These are phyloP conservation scores for Colletotrichum truncatum DNA, from an alignment of 2,329 filamentous ascomycete genomes.

Conservation along the genomic window DNA sequence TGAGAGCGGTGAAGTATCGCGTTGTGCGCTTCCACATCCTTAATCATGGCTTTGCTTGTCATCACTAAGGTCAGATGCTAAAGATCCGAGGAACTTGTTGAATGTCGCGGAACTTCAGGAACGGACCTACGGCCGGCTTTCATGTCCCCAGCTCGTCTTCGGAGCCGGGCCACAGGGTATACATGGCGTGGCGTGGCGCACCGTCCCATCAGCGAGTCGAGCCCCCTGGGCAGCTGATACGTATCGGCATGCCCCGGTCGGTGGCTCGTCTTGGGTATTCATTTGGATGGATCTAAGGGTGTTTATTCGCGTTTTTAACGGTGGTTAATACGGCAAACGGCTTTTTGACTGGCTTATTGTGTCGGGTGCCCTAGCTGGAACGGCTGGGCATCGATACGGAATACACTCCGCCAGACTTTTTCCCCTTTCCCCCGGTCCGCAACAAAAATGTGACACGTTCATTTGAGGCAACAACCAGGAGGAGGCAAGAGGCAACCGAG, in stretches of 20 bases:
- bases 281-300: too few species aligned
- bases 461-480: slow-evolving; percentile 3
- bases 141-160: slow-evolving; percentile 2
- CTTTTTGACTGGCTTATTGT: background rate
- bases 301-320: too few species aligned
- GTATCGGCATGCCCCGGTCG: background rate
- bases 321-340: background rate
- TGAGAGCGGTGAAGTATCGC: background rate
- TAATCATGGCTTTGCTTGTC: background rate
- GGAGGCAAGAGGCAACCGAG: slow-evolving; percentile 15
- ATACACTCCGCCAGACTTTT: slow-evolving; percentile 16
- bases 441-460: background rate
- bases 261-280: background rate
- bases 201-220: background rate
- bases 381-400: slow-evolving; percentile 15
- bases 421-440: background rate
- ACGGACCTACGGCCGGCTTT: slow-evolving; percentile 1
- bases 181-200: background rate
- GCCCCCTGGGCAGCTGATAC: background rate
- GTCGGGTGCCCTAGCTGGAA: background rate
- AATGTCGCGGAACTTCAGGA: background rate
- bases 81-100: too few species aligned
- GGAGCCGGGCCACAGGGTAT: slow-evolving; percentile 5
- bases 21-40: background rate
- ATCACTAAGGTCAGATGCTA: background rate